Conservation (phyloP, 2,329 filamentous ascomycete genomes). For the Aureobasidium pullulans region DNA sequence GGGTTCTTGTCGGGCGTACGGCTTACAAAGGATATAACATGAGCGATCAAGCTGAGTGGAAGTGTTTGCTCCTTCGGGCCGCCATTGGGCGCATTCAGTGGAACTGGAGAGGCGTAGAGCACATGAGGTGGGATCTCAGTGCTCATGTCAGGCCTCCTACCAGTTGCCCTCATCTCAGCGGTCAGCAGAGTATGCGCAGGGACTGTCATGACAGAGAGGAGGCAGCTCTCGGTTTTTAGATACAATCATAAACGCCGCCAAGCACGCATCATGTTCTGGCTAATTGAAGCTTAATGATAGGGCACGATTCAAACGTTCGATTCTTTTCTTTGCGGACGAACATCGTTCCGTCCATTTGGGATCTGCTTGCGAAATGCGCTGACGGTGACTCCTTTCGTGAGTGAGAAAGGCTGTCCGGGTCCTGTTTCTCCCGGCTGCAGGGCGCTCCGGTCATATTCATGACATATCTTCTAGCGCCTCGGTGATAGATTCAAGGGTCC, state of each 20-base stretch:
- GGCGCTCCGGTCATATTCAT: neutral
- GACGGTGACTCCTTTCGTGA: neutral
- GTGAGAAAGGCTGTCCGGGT: neutral
- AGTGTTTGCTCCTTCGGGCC: conserved; percentile 25
- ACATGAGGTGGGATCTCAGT: conserved; percentile 11
- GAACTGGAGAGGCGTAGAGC: conserved; percentile 7
- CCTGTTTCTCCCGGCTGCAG: neutral
- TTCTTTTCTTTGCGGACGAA: neutral
- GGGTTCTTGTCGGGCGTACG: neutral
- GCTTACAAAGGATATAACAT: conserved; percentile 49
- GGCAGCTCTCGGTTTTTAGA: neutral
- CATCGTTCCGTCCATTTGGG: neutral
- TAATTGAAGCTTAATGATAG: neutral
- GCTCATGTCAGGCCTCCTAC: neutral
- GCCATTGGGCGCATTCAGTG: neutral
- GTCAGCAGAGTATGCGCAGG: neutral
- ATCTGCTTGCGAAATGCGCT: neutral
- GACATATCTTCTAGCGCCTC: neutral
- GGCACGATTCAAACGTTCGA: neutral
- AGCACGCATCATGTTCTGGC: neutral
- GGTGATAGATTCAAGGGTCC: neutral
- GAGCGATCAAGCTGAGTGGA: conserved; percentile 52
- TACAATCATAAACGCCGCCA: conserved; percentile 6
- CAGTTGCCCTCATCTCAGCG: neutral
- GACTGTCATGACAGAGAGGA: neutral